phyloP scores from a whole-genome alignment of 2,329 filamentous ascomycete species.

The Allantophomopsis cytisporea region DNA sequence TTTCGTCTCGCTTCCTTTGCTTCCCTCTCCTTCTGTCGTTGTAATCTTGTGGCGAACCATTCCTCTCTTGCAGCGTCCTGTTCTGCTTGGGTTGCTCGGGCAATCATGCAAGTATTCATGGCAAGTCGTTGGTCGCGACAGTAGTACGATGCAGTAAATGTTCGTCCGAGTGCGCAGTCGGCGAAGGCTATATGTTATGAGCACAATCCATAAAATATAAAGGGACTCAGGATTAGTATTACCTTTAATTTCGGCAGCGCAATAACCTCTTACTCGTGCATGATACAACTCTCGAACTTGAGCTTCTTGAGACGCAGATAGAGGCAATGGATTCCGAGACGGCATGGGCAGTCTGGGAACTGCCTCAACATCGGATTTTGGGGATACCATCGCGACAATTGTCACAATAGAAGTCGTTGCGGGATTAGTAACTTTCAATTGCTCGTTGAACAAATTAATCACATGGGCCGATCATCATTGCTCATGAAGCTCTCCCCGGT shows the following conservation, averaged over 20 bases:
- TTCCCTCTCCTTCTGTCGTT: conserved; percentile 55
- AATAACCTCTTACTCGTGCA: conserved; percentile 62
- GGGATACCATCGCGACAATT: conserved; percentile 16
- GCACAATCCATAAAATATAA: not conserved
- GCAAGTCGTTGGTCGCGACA: conserved; percentile 66
- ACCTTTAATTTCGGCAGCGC: conserved; percentile 70
- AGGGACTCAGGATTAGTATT: conserved; percentile 2
- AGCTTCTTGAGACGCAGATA: conserved; percentile 69
- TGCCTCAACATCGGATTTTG: conserved; percentile 9
- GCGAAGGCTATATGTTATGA: conserved; percentile 58
- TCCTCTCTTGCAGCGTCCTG: conserved; percentile 83
- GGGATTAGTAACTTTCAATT: conserved; percentile 1
- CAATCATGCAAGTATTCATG: conserved; percentile 93
- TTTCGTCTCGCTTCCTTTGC: conserved; percentile 42
- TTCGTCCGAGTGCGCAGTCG: conserved; percentile 74
- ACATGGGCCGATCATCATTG: not conserved
- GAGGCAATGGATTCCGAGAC: conserved; percentile 66
- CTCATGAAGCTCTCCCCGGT: not conserved
- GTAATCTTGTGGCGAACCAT: conserved; percentile 72
- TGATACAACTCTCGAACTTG: conserved; percentile 74
- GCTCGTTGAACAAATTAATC: not conserved
- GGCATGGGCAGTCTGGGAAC: conserved; percentile 25
- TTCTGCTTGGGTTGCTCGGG: conserved; percentile 70
- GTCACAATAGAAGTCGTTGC: conserved; percentile 2
- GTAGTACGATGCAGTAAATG: conserved; percentile 74